Evolutionary conservation across 805 yeast genomes (phyloP).

Genomic region (Tanozyma kutaoensis): DNA sequence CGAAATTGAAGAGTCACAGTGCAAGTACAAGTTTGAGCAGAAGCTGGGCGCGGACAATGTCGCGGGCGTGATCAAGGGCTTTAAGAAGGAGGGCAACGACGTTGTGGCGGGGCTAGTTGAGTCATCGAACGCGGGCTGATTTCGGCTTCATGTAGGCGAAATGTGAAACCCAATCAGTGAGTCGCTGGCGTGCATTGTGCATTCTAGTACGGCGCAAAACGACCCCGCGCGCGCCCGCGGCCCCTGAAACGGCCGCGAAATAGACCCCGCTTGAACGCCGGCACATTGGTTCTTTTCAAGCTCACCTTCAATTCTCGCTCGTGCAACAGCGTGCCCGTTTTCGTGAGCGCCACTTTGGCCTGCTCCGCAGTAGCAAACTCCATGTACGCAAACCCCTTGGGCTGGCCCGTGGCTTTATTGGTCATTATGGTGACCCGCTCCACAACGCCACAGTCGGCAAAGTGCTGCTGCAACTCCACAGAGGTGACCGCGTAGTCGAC

Average conservation of each 20-base stretch:
- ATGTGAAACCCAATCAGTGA: too few species aligned
- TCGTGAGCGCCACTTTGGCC: slow-evolving; percentile 55
- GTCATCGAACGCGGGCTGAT: slow-evolving; percentile 3
- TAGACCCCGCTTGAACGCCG: slow-evolving; percentile 39
- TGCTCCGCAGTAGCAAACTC: slow-evolving; percentile 63
- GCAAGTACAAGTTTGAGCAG: slow-evolving; percentile 50
- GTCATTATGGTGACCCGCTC: slow-evolving; percentile 68
- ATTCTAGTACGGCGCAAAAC: slow-evolving; percentile 5
- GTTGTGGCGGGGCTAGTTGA: slow-evolving; percentile 14
- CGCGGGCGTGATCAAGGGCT: slow-evolving; percentile 38
- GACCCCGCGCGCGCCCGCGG: slow-evolving; percentile 5
- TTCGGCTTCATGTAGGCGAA: not conserved
- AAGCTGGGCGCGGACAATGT: slow-evolving; percentile 27
- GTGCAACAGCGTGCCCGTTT: slow-evolving; percentile 40
- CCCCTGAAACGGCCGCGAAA: slow-evolving; percentile 23
- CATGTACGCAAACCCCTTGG: slow-evolving; percentile 79
- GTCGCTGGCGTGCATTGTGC: too few species aligned
- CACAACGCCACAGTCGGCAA: slow-evolving; percentile 56
- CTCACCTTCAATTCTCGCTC: slow-evolving; percentile 63
- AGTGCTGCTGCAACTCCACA: slow-evolving; percentile 65
- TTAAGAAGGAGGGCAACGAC: slow-evolving; percentile 19
- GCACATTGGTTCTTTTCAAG: slow-evolving; percentile 72
- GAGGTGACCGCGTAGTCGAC: slow-evolving; percentile 75
- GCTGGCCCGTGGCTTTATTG: slow-evolving; percentile 65
- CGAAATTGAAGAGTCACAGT: slow-evolving; percentile 30